phyloP scores from a whole-genome alignment of 805 yeast species.

The Lipomyces mesembrius region DNA sequence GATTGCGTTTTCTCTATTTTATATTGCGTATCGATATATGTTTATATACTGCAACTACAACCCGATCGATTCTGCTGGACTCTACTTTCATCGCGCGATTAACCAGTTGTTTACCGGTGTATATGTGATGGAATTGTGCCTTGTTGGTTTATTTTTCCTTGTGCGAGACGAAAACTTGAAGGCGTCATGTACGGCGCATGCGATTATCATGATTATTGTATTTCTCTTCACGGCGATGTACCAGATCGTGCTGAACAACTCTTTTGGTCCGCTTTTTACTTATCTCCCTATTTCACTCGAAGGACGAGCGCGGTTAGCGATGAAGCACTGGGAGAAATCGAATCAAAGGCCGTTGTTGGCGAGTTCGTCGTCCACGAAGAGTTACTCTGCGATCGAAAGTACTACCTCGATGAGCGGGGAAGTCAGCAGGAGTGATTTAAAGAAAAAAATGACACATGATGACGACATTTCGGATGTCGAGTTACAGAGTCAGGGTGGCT shows the following conservation, averaged over 20 bases:
- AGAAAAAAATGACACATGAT: background rate
- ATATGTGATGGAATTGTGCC: slow-evolving; percentile 76
- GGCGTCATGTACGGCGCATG: slow-evolving; percentile 54
- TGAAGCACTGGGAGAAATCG: slow-evolving; percentile 16
- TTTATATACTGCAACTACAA: slow-evolving; percentile 56
- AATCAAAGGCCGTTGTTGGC: background rate
- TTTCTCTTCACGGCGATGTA: slow-evolving; percentile 60
- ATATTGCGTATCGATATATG: slow-evolving; percentile 71
- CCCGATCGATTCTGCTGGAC: slow-evolving; percentile 53
- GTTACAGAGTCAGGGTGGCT: background rate
- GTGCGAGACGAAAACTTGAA: slow-evolving; percentile 56
- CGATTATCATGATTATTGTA: slow-evolving; percentile 57
- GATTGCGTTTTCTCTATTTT: slow-evolving; percentile 60
- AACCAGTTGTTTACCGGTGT: slow-evolving; percentile 79
- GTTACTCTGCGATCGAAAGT: background rate
- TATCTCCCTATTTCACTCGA: slow-evolving; percentile 48
- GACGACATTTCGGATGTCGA: slow-evolving; percentile 10
- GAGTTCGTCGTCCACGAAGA: slow-evolving; percentile 1
- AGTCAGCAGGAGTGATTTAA: slow-evolving; percentile 8
- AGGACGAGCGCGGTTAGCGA: slow-evolving; percentile 22
- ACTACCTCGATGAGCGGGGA: background rate
- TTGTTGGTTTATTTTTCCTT: slow-evolving; percentile 74
- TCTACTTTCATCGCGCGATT: slow-evolving; percentile 72
- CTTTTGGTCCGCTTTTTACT: slow-evolving; percentile 48
- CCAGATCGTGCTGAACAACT: slow-evolving; percentile 57